Percentiles rank a stretch among this genome's conserved stretches.
Conservation (phyloP, 805 yeast species). For the Saccharomyces paradoxus region DNA sequence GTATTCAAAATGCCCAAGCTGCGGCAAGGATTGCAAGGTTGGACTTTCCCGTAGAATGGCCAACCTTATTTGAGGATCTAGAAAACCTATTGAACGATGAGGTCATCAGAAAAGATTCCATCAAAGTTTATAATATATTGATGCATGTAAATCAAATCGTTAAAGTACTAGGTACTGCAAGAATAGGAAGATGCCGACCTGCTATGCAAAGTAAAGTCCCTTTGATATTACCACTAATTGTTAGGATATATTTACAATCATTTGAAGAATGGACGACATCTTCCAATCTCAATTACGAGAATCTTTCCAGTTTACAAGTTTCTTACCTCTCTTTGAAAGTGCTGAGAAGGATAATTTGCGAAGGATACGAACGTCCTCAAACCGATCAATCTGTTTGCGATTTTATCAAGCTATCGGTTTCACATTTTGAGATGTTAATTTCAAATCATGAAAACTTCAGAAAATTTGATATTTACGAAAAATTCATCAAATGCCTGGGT, state of each 20-base stretch:
- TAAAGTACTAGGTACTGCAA: slow-evolving; percentile 63
- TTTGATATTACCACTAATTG: slow-evolving; percentile 48
- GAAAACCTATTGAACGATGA: slow-evolving; percentile 39
- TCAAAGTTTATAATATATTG: slow-evolving; percentile 54
- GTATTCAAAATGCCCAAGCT: slow-evolving; percentile 80
- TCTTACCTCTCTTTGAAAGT: slow-evolving; percentile 74
- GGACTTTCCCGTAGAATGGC: slow-evolving; percentile 89
- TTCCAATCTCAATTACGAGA: slow-evolving; percentile 29
- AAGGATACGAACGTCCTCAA: slow-evolving; percentile 67
- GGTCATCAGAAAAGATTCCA: slow-evolving; percentile 37
- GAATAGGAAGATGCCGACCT: slow-evolving; percentile 75
- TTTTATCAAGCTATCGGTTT: slow-evolving; percentile 48
- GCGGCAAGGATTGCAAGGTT: slow-evolving; percentile 67
- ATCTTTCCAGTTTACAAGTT: slow-evolving; percentile 53
- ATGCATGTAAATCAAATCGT: slow-evolving; percentile 68
- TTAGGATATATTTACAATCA: slow-evolving; percentile 48
- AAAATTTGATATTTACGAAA: slow-evolving; percentile 42
- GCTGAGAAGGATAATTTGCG: slow-evolving; percentile 62
- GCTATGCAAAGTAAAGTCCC: slow-evolving; percentile 71
- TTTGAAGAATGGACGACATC: slow-evolving; percentile 56
- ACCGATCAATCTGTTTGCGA: slow-evolving; percentile 46
- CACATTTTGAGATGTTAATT: slow-evolving; percentile 53
- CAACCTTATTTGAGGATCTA: slow-evolving; percentile 61
- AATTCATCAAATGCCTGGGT: slow-evolving; percentile 64
- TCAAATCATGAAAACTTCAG: slow-evolving; percentile 42